Evolutionary conservation across 192 early-diverging fungal species (phyloP).

Genomic region (Coemansia umbellata): DNA sequence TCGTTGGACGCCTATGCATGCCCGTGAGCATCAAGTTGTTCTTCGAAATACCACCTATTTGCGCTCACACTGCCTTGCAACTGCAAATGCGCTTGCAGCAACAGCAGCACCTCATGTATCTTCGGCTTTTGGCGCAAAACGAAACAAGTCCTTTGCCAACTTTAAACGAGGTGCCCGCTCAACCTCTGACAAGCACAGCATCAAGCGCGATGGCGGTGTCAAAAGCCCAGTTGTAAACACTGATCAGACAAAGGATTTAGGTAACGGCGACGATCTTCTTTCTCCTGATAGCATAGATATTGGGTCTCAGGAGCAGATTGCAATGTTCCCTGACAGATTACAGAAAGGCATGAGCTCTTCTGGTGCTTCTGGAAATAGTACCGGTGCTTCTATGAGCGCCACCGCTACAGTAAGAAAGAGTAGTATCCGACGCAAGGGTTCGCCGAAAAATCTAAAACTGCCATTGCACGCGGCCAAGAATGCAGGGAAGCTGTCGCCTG

Average conservation of each 20-base stretch:
- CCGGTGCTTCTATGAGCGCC: not conserved
- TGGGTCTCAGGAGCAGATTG: constrained; percentile 10
- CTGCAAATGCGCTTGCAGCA: not conserved
- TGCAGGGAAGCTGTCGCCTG: not conserved
- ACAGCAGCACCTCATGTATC: not conserved
- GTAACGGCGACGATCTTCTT: not conserved
- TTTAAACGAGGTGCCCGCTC: not conserved
- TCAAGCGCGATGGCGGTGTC: not conserved
- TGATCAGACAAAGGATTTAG: too few relatives aligned
- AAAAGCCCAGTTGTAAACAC: not conserved
- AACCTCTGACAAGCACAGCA: not conserved
- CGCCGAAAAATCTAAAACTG: constrained; percentile 11
- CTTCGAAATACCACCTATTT: not conserved
- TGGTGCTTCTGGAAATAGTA: too few relatives aligned
- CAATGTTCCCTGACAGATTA: constrained; percentile 24
- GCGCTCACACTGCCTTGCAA: not conserved
- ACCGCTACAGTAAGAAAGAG: not conserved
- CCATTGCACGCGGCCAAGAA: constrained; percentile 45
- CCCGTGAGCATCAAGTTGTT: not conserved
- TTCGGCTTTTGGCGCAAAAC: not conserved
- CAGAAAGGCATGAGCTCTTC: not conserved
- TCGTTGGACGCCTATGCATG: constrained; percentile 15
- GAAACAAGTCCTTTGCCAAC: not conserved
- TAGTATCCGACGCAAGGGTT: not conserved
- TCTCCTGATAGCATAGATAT: constrained; percentile 15